These are phyloP conservation scores for Raddia distichophylla DNA, from an alignment of 176 grass and related monocot genomes.

Conservation along the genomic window DNA sequence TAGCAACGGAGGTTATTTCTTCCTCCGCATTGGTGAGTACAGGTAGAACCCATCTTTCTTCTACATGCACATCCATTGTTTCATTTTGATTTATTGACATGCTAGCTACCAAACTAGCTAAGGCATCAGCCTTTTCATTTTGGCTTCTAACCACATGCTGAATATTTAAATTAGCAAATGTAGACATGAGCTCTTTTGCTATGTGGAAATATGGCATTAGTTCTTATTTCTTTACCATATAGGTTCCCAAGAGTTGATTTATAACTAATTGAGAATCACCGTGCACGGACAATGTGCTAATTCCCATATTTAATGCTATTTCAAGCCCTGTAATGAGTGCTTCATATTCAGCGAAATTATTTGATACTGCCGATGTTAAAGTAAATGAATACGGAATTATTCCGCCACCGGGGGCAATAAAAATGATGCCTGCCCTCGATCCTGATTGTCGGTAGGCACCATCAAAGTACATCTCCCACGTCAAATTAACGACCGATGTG, in stretches of 20 bases:
- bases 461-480: background rate
- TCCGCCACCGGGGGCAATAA: background rate
- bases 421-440: fast-evolving
- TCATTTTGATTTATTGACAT: background rate
- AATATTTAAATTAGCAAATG: background rate
- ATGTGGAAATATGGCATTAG: background rate
- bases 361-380: no score
- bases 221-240: background rate
- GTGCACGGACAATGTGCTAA: no score
- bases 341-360: no score
- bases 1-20: background rate
- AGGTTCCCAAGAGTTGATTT: background rate
- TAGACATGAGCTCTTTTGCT: background rate
- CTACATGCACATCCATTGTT: background rate
- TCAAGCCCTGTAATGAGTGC: no score
- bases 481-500: no score
- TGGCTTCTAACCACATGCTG: background rate
- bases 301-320: no score
- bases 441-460: background rate
- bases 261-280: background rate
- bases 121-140: background rate
- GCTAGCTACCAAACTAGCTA: background rate
- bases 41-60: background rate
- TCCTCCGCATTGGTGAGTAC: background rate
- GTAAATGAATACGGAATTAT: no score